Evolutionary conservation across 2,329 filamentous ascomycete genomes (phyloP).

Genomic region (Phialemonium atrogriseum): DNA sequence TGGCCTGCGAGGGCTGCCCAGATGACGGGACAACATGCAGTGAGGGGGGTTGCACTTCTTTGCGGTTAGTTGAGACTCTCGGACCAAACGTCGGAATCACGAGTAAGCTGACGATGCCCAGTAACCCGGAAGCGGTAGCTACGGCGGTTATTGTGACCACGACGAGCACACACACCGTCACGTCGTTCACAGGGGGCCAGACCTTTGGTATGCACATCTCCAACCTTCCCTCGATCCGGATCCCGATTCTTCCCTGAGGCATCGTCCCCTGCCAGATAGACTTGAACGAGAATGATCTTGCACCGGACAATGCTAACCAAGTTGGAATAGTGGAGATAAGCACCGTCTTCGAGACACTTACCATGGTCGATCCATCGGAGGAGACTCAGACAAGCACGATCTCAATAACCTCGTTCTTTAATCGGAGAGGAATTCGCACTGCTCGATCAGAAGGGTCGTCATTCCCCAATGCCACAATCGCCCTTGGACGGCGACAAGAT

Average conservation of each 20-base stretch:
- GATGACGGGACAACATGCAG: constrained; percentile 6
- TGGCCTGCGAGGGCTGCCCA: constrained; percentile 7
- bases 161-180: background rate
- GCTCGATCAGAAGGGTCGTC: background rate
- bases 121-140: background rate
- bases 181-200: background rate
- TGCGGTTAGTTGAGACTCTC: constrained; percentile 4
- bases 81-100: background rate
- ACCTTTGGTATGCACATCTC: constrained; percentile 2
- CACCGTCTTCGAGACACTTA: constrained; percentile 2
- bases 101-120: background rate
- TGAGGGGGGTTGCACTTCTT: constrained; percentile 4
- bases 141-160: background rate
- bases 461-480: background rate
- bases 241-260: too few species aligned
- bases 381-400: constrained; percentile 2
- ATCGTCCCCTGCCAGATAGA: too few species aligned
- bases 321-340: background rate
- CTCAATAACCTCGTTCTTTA: background rate
- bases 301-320: background rate
- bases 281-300: background rate
- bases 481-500: background rate
- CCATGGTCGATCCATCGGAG: constrained; percentile 1
- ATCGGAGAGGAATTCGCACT: background rate
- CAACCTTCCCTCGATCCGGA: too few species aligned